Conservation (phyloP, 164 flowering plant species). For the Piper longum region DNA sequence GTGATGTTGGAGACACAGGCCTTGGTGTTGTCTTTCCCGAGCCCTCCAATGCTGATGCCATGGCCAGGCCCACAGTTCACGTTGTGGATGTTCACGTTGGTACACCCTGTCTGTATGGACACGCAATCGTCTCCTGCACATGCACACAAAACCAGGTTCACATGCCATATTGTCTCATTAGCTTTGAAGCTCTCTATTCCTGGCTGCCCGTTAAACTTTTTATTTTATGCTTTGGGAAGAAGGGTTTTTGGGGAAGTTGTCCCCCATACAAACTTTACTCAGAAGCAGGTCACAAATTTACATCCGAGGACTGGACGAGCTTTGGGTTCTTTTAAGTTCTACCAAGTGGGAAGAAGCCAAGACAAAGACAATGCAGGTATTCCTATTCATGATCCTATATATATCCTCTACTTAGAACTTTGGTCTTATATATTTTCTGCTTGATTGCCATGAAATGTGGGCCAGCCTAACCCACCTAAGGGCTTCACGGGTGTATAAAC, state of each 20-base stretch:
- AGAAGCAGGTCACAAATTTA: too few species aligned
- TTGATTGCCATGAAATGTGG: neutral
- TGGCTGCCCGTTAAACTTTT: neutral
- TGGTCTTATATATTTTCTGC: neutral
- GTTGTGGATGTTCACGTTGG: conserved; percentile 18
- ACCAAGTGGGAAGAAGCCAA: too few species aligned
- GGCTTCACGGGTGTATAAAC: neutral
- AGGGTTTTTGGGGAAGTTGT: too few species aligned
- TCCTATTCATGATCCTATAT: too few species aligned
- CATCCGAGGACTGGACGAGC: too few species aligned
- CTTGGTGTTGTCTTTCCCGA: conserved; percentile 33
- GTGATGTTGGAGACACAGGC: conserved; percentile 43
- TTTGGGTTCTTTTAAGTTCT: too few species aligned
- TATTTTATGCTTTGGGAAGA: too few species aligned
- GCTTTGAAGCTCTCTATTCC: neutral
- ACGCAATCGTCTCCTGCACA: conserved; percentile 39
- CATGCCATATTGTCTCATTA: neutral
- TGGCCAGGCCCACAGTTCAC: conserved; percentile 42
- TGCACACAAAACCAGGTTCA: conserved; percentile 3
- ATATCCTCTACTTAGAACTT: neutral
- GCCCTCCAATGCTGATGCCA: conserved; percentile 45
- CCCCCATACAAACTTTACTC: too few species aligned
- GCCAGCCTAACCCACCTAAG: neutral
- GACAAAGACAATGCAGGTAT: too few species aligned
- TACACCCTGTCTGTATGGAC: conserved; percentile 36